These are phyloP conservation scores for Pisolithus orientalis DNA, from an alignment of 768 basidiomycete genomes.

Conservation along the genomic window DNA sequence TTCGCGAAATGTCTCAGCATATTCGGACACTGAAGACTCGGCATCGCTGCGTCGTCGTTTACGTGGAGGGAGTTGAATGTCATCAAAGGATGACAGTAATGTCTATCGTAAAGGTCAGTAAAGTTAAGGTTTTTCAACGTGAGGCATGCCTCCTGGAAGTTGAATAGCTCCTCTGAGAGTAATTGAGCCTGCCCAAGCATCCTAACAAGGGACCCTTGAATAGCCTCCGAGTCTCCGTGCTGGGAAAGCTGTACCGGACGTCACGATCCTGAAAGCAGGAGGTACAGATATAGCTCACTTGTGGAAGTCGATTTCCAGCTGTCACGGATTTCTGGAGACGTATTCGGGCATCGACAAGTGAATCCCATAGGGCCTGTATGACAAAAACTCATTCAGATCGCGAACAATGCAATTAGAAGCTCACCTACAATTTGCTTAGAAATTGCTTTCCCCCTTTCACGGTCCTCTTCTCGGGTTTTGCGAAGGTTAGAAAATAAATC, in stretches of 20 bases:
- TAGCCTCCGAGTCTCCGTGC: slow-evolving; percentile 28
- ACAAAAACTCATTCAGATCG: slow-evolving; percentile 5
- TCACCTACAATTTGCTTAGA: slow-evolving; percentile 70
- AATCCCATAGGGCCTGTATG: slow-evolving; percentile 74
- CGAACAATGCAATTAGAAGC: background rate
- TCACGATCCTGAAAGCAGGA: slow-evolving; percentile 2
- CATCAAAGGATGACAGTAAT: slow-evolving; percentile 43
- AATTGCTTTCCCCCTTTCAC: slow-evolving; percentile 79
- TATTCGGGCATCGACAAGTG: slow-evolving; percentile 85
- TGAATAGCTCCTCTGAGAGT: slow-evolving; percentile 62
- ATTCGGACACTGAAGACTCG: slow-evolving; percentile 4
- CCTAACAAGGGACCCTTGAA: slow-evolving; percentile 39
- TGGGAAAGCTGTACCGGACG: slow-evolving; percentile 27
- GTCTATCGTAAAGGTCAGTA: slow-evolving; percentile 29
- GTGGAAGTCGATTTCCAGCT: slow-evolving; percentile 60
- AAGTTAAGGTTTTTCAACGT: slow-evolving; percentile 2
- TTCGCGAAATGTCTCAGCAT: slow-evolving; percentile 31
- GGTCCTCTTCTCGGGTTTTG: slow-evolving; percentile 60
- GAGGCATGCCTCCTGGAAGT: slow-evolving; percentile 56
- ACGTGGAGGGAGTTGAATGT: slow-evolving; percentile 41
- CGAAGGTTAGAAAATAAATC: slow-evolving; percentile 50
- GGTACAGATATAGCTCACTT: slow-evolving; percentile 34
- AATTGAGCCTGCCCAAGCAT: slow-evolving; percentile 55
- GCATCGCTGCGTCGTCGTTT: slow-evolving; percentile 45
- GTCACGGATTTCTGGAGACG: slow-evolving; percentile 76